A percentile compares a stretch with the other conserved stretches of the same genome.
Conservation (phyloP, 345 rosid genomes). For the Citrus unshiu region DNA sequence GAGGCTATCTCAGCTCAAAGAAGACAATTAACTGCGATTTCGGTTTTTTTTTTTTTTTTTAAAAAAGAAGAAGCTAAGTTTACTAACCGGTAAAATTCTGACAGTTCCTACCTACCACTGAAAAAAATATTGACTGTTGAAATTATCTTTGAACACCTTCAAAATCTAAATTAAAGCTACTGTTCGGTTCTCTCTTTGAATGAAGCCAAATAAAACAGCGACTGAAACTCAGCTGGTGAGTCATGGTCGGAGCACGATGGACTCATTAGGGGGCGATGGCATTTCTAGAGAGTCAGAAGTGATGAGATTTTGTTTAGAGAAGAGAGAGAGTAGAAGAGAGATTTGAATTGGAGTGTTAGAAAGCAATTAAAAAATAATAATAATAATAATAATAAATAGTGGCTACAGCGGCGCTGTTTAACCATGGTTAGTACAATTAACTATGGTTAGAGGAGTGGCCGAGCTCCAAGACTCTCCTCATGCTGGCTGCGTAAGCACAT, state of each 20-base stretch:
- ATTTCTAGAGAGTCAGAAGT: background rate
- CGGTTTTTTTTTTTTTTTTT: background rate
- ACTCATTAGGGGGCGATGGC: slow-evolving; percentile 38
- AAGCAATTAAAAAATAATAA: background rate
- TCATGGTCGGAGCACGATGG: slow-evolving; percentile 18
- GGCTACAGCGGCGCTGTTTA: slow-evolving; percentile 29
- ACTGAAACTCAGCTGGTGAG: slow-evolving; percentile 24
- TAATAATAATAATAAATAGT: background rate
- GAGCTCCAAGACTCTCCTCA: background rate
- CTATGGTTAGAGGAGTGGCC: slow-evolving; percentile 15
- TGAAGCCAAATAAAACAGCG: slow-evolving; percentile 8
- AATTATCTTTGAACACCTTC: background rate
- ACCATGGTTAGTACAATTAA: slow-evolving; percentile 22
- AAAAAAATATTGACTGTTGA: slow-evolving; percentile 7
- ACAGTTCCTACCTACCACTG: background rate
- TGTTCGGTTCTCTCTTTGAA: background rate
- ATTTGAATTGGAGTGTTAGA: slow-evolving; percentile 7
- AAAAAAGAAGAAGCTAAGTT: background rate
- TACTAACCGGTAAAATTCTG: background rate
- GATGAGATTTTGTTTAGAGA: background rate
- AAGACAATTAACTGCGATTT: slow-evolving; percentile 4
- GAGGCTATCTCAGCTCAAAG: background rate
- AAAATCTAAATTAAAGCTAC: background rate
- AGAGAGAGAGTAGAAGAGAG: background rate
- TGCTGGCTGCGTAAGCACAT: slow-evolving; percentile 19